Base-by-base conservation (phyloP, 2,329 filamentous ascomycete genomes). In the Penicillium italicum region DNA sequence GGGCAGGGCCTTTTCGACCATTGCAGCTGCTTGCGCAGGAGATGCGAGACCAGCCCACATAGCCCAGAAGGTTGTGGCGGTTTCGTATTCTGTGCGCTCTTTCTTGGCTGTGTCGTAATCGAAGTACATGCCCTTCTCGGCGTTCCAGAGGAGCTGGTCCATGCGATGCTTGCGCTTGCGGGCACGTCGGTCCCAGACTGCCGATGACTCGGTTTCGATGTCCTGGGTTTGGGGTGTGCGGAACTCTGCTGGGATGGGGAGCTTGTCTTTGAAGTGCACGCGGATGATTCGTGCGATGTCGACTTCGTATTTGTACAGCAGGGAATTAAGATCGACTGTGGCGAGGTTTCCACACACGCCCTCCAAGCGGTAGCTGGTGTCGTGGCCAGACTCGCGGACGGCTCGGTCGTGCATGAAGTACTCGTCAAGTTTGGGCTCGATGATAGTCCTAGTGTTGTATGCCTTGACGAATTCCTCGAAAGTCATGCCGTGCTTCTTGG, bases 371-470 rank as follows among this genome's bases (percentile, higher is more conserved):
- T 97, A 97, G 16, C 90, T 90, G 2, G 94, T 99, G 71, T 99
- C 94, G 73, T 99, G 94, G 12, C 94, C 94, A 18, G 93, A 97
- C 74, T 99, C 94, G 63, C 94, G 88, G 33, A 97, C 92, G 2
- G 93, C 92, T 57, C 94, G 89, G 71, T 99, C 94, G 72, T 99
- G 94, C 69, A 96, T 77, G 77, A 97, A 97, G 76, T 97, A 99
- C 44, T 92, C 86, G 68, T 99, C 94, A 14, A 99, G 80, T 60
- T 96, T 90, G 0, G 92, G 91, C 76, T 97, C 93, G 44, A 80
- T 74, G 26, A 99, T 82, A 49, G 84, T 73, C 20, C 87, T 85
- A 58, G 85, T 74, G 72, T 97, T 97, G 80, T 99, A 99, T 0
- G 89, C 91, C 31, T 85, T 76, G 22, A 97, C 91, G 71, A 97